Percentiles rank a stretch among this genome's conserved stretches.
Conservation (phyloP, 2,329 filamentous ascomycete genomes). For the Penicillium expansum region DNA sequence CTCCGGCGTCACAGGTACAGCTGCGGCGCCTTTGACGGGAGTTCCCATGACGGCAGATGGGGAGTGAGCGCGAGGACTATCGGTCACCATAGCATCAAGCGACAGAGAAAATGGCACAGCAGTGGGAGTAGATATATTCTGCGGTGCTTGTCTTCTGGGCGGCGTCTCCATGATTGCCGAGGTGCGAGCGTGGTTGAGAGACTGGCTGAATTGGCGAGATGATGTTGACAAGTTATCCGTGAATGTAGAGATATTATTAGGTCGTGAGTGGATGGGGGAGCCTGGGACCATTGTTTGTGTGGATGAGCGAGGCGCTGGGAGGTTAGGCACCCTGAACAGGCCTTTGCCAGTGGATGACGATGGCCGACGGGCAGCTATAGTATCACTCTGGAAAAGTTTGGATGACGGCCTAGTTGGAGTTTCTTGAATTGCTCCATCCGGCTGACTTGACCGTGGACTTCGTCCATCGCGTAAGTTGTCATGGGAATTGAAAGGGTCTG, state of each 20-base stretch:
- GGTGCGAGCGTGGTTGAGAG: conserved; percentile 6
- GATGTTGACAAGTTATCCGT: neutral
- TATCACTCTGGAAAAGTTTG: conserved; percentile 22
- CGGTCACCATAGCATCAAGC: conserved; percentile 3
- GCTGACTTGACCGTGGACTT: conserved; percentile 1
- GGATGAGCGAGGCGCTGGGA: conserved; percentile 25
- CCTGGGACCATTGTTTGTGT: conserved; percentile 24
- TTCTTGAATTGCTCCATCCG: conserved; percentile 33
- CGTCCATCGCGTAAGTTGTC: neutral
- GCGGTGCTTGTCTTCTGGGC: conserved; percentile 17
- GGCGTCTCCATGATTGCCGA: conserved; percentile 33
- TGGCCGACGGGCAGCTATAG: conserved; percentile 11
- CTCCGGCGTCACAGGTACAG: conserved; percentile 34
- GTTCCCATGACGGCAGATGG: conserved; percentile 29
- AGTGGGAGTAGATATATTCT: conserved; percentile 7
- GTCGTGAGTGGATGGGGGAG: conserved; percentile 30
- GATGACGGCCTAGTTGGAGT: conserved; percentile 40
- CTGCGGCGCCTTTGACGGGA: conserved; percentile 30
- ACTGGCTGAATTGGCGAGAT: conserved; percentile 9
- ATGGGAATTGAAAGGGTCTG: conserved; percentile 16
- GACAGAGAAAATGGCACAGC: conserved; percentile 7
- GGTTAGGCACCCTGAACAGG: conserved; percentile 28
- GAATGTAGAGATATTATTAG: conserved; percentile 11
- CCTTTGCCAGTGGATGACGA: conserved; percentile 19
- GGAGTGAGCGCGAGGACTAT: conserved; percentile 9